phyloP scores from a whole-genome alignment of 257 asterid species.

The Solanum lignicaule region DNA sequence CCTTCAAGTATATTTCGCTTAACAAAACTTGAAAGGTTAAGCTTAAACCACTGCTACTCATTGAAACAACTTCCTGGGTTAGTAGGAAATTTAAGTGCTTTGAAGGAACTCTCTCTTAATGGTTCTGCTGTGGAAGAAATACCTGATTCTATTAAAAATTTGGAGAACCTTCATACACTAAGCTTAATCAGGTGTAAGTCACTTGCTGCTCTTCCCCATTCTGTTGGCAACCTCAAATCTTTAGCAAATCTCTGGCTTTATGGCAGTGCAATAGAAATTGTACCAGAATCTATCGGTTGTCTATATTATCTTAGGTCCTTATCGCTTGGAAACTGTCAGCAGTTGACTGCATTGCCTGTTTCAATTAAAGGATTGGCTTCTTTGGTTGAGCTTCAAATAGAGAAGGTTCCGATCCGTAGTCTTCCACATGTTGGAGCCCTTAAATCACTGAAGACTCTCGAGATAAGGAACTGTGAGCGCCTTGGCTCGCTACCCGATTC shows the following conservation, averaged over 20 bases:
- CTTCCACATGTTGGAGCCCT: slow-evolving; percentile 14
- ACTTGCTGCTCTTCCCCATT: slow-evolving; percentile 7
- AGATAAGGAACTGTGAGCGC: slow-evolving; percentile 10
- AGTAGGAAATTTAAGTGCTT: slow-evolving; percentile 18
- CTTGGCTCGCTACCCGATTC: slow-evolving; percentile 16
- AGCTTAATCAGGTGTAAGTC: slow-evolving; percentile 10
- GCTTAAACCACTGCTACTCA: slow-evolving; percentile 1
- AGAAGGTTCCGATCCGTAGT: neutral
- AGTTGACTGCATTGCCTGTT: slow-evolving; percentile 6
- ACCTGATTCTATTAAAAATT: slow-evolving; percentile 12
- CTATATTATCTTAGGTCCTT: slow-evolving; percentile 14
- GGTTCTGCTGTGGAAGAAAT: slow-evolving; percentile 12
- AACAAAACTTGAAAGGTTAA: slow-evolving; percentile 10
- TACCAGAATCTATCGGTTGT: slow-evolving; percentile 20
- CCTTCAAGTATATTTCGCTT: slow-evolving; percentile 10
- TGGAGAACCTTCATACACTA: slow-evolving; percentile 15
- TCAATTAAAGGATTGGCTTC: slow-evolving; percentile 13
- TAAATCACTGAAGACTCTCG: slow-evolving; percentile 17
- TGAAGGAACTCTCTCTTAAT: slow-evolving; percentile 13
- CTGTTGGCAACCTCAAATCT: slow-evolving; percentile 14
- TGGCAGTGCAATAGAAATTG: neutral
- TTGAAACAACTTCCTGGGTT: slow-evolving; percentile 9
- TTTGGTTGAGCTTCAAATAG: slow-evolving; percentile 18
- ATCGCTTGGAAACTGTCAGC: slow-evolving; percentile 2
- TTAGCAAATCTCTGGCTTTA: slow-evolving; percentile 11